Conservation (phyloP, 441 rosid genomes). For the Corymbia calophylla region DNA sequence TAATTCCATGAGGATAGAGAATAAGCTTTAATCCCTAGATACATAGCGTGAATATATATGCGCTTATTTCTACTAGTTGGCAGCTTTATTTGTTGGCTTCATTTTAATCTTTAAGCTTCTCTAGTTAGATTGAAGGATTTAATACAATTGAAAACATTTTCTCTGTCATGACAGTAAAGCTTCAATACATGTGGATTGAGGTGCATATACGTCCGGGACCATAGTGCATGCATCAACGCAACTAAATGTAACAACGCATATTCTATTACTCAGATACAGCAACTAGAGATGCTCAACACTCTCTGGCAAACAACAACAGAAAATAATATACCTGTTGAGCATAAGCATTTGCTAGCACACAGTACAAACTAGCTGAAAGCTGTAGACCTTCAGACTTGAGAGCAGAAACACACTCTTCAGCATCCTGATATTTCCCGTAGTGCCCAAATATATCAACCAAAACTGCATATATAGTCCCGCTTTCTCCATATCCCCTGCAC, state of each 20-base stretch:
- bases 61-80: neutral
- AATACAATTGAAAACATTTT: neutral
- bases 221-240: neutral
- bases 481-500: constrained; percentile 26
- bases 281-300: neutral
- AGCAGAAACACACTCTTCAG: constrained; percentile 43
- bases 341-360: constrained; percentile 64
- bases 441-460: constrained; percentile 61
- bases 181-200: neutral
- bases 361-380: constrained; percentile 42
- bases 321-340: constrained; percentile 54
- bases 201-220: neutral
- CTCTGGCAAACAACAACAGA: neutral
- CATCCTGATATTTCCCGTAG: constrained; percentile 46
- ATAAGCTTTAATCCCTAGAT: neutral
- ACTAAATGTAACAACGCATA: neutral
- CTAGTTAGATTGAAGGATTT: neutral
- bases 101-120: neutral
- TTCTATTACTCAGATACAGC: neutral
- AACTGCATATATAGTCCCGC: constrained; percentile 38
- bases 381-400: constrained; percentile 42
- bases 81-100: neutral
- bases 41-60: neutral
- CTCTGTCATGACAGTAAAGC: neutral
- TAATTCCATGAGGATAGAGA: neutral